phyloP scores from a whole-genome alignment of 129 eudicot genomes.

The Erigeron canadensis region DNA sequence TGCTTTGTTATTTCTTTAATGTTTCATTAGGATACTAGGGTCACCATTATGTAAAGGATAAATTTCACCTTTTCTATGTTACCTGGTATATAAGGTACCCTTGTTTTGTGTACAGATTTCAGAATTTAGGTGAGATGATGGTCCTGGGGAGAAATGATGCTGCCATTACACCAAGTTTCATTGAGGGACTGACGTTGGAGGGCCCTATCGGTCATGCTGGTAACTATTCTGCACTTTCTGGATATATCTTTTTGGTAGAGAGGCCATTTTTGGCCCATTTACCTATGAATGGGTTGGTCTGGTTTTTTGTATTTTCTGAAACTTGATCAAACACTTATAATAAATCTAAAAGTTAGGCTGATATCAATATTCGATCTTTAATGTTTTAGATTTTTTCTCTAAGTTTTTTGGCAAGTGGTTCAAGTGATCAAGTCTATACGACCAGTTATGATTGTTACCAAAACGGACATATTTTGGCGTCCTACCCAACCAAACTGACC shows the following conservation, averaged over 20 bases:
- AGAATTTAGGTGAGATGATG: slow-evolving; percentile 99
- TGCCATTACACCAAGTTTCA: slow-evolving; percentile 86
- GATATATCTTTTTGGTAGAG: slow-evolving; percentile 9
- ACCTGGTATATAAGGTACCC: not conserved
- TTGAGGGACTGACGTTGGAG: slow-evolving; percentile 82
- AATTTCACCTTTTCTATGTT: not conserved
- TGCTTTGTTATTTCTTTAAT: not conserved
- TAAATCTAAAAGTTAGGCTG: not conserved
- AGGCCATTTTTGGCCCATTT: not conserved
- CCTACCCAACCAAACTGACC: not conserved
- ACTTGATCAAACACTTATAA: not conserved
- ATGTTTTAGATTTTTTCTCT: too few relatives aligned
- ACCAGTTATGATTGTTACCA: not conserved
- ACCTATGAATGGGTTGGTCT: not conserved
- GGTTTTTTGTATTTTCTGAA: not conserved
- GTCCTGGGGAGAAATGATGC: slow-evolving; percentile 87
- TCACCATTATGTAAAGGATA: too few relatives aligned
- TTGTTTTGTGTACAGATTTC: slow-evolving; percentile 57
- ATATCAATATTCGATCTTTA: too few relatives aligned
- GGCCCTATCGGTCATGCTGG: slow-evolving; percentile 95
- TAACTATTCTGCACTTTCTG: slow-evolving; percentile 20
- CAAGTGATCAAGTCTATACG: not conserved
- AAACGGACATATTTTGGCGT: not conserved
- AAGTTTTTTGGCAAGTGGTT: not conserved
- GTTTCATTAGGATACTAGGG: slow-evolving; percentile 5